These are phyloP conservation scores for Thymus quinquecostatus DNA, from an alignment of 257 asterid genomes.

Conservation along the genomic window DNA sequence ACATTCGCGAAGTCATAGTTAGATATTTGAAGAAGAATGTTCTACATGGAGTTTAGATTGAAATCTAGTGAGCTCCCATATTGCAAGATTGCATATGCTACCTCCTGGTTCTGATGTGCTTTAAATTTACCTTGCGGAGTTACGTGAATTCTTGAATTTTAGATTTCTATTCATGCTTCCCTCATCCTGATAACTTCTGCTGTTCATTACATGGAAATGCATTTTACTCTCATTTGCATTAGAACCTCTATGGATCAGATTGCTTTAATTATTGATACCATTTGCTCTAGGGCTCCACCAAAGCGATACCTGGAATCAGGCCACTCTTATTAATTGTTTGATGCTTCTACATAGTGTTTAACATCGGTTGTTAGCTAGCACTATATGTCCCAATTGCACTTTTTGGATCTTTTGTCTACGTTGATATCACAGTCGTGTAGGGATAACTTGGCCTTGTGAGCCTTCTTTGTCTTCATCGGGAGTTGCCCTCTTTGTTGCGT, in stretches of 20 bases:
- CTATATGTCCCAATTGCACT: slow-evolving; percentile 37
- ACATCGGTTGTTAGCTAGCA: slow-evolving; percentile 34
- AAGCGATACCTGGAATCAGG: slow-evolving; percentile 8
- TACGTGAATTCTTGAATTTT: background rate
- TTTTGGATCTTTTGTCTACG: slow-evolving; percentile 33
- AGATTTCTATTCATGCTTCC: background rate
- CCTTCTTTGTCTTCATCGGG: slow-evolving; percentile 30
- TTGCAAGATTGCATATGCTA: background rate
- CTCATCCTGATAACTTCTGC: background rate
- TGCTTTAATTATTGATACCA: slow-evolving; percentile 6
- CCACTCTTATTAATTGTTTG: slow-evolving; percentile 2
- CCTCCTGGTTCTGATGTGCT: background rate
- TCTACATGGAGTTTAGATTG: background rate
- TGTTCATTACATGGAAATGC: background rate
- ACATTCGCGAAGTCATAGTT: background rate
- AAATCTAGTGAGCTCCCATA: slow-evolving; percentile 15
- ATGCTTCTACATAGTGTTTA: slow-evolving; percentile 19
- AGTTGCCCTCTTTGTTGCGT: slow-evolving; percentile 26
- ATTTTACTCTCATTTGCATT: background rate
- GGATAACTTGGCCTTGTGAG: slow-evolving; percentile 33
- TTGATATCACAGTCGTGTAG: slow-evolving; percentile 37
- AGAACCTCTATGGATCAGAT: background rate
- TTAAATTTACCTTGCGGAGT: background rate
- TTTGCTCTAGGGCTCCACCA: slow-evolving; percentile 30
- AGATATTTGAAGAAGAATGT: background rate